Evolutionary conservation across 345 rosid genomes (phyloP).

Genomic region (Ceriops zippeliana): DNA sequence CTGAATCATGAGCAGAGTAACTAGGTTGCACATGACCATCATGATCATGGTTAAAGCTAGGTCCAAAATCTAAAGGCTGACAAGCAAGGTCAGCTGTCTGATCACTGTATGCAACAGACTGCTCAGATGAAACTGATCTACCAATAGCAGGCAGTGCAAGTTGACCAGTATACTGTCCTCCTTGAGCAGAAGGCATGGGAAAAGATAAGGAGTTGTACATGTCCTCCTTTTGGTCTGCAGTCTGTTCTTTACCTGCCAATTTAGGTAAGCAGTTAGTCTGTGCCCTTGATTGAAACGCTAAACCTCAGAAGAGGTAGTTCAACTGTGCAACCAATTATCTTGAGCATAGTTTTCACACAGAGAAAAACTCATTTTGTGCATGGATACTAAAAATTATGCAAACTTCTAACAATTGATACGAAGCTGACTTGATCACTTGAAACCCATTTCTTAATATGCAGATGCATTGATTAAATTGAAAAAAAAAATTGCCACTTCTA

Average conservation of each 20-base stretch:
- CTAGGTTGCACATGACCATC: slow-evolving; percentile 41
- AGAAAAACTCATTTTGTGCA: slow-evolving; percentile 1
- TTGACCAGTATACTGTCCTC: slow-evolving; percentile 40
- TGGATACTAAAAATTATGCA: neutral
- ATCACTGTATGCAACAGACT: slow-evolving; percentile 54
- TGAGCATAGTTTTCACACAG: slow-evolving; percentile 2
- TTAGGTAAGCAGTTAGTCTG: slow-evolving; percentile 27
- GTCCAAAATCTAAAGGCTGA: slow-evolving; percentile 66
- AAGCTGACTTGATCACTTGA: too few relatives aligned
- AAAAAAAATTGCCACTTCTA: neutral
- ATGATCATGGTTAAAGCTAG: slow-evolving; percentile 49
- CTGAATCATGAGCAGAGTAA: slow-evolving; percentile 44
- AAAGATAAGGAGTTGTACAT: slow-evolving; percentile 28
- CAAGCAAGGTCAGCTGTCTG: slow-evolving; percentile 55
- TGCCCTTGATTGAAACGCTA: neutral
- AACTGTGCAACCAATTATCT: slow-evolving; percentile 9
- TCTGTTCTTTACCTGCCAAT: slow-evolving; percentile 45
- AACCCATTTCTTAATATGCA: too few relatives aligned
- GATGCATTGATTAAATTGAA: neutral
- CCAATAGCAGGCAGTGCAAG: slow-evolving; percentile 39
- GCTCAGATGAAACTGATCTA: slow-evolving; percentile 40
- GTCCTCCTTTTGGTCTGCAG: slow-evolving; percentile 33
- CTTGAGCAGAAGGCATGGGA: slow-evolving; percentile 44
- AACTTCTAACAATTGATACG: neutral
- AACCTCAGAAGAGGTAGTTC: neutral